Evolutionary conservation across 257 asterid genomes (phyloP).

Genomic region (Nicotiana obtusifolia): DNA sequence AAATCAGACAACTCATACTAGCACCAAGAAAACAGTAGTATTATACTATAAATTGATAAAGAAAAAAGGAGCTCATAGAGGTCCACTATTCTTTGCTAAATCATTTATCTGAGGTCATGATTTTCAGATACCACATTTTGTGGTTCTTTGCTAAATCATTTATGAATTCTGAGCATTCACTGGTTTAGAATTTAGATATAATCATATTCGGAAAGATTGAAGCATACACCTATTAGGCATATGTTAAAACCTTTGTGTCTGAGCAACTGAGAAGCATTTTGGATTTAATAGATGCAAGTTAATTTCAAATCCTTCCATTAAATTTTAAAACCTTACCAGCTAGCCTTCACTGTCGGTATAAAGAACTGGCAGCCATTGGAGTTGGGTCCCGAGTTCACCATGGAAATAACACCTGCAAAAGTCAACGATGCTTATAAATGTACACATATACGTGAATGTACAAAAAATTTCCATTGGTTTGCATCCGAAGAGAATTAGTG

Average conservation of each 20-base stretch:
- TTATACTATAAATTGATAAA: too few relatives aligned
- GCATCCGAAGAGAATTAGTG: too few relatives aligned
- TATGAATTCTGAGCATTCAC: neutral
- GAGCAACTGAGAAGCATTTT: neutral
- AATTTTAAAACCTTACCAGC: constrained; percentile 51
- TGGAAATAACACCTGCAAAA: constrained; percentile 63
- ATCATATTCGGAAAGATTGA: neutral
- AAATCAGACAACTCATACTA: neutral
- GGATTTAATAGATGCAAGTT: neutral
- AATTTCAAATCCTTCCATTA: neutral
- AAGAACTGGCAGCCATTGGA: constrained; percentile 97
- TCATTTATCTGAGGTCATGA: neutral
- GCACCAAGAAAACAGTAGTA: neutral
- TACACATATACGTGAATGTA: neutral
- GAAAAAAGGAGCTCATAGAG: neutral
- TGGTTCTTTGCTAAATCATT: neutral
- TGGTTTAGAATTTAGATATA: neutral
- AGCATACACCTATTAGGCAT: neutral
- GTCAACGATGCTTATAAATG: neutral
- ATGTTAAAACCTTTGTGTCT: neutral
- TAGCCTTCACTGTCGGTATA: constrained; percentile 84
- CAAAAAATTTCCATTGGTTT: neutral
- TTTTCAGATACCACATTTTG: too few relatives aligned
- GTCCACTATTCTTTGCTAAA: neutral
- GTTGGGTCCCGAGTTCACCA: constrained; percentile 94